These are phyloP conservation scores for Trypanosoma platydactyli DNA, from an alignment of 208 protist genomes.

Conservation along the genomic window DNA sequence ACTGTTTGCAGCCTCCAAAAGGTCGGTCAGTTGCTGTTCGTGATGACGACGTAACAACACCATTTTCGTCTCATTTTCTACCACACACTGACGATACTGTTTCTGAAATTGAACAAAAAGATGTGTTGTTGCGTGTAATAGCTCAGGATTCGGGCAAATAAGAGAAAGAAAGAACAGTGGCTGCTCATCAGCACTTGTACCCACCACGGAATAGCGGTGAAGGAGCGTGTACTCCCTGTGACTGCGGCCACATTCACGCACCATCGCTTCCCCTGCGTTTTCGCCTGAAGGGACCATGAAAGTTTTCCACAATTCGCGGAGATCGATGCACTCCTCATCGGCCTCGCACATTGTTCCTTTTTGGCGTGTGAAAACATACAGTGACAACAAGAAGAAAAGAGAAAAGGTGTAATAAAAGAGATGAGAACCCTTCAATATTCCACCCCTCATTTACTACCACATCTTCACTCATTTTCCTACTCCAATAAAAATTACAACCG, in stretches of 20 bases:
- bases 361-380: background rate
- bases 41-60: slow-evolving; percentile 48
- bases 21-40: slow-evolving; percentile 47
- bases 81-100: slow-evolving; percentile 38
- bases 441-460: no score
- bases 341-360: slow-evolving; percentile 1
- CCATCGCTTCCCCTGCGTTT: background rate
- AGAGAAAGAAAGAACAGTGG: slow-evolving; percentile 69
- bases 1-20: slow-evolving; percentile 59
- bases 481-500: no score
- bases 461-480: no score
- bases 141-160: slow-evolving; percentile 49
- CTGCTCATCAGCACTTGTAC: slow-evolving; percentile 26
- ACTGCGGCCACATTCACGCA: background rate
- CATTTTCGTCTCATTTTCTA: slow-evolving; percentile 22
- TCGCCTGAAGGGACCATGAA: slow-evolving; percentile 13
- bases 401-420: background rate
- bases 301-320: slow-evolving; percentile 22
- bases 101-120: slow-evolving; percentile 61
- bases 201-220: slow-evolving; percentile 16
- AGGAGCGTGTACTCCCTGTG: slow-evolving; percentile 25
- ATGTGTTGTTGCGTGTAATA: slow-evolving; percentile 49
- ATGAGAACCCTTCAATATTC: no score
- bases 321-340: slow-evolving; percentile 14
- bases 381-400: background rate